These are phyloP conservation scores for Zarea fungicola DNA, from an alignment of 2,329 filamentous ascomycete genomes.

Conservation along the genomic window DNA sequence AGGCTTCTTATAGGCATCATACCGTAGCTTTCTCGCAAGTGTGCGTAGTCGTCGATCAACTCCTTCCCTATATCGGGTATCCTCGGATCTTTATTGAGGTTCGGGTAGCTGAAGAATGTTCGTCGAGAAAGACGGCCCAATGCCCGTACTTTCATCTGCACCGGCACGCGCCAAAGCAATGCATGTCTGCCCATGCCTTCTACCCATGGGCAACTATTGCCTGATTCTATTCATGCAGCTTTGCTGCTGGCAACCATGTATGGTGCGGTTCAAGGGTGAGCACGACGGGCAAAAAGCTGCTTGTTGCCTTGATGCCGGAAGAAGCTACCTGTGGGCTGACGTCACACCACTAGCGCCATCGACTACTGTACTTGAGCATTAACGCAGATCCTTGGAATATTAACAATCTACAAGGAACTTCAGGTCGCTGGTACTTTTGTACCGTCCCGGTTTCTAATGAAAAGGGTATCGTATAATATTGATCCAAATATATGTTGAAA, in stretches of 20 bases:
- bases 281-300: too few species aligned
- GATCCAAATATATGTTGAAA: not conserved
- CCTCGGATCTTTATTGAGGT: conserved; percentile 31
- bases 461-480: conserved; percentile 11
- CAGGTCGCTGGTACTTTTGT: not conserved
- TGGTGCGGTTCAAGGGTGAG: too few species aligned
- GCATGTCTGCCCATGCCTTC: conserved; percentile 1
- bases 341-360: not conserved
- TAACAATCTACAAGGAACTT: not conserved
- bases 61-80: conserved; percentile 35
- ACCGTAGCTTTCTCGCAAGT: conserved; percentile 42
- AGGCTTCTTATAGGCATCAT: conserved; percentile 5
- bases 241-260: too few species aligned
- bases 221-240: too few species aligned
- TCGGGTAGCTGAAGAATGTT: conserved; percentile 1
- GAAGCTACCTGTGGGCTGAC: too few species aligned
- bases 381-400: too few species aligned
- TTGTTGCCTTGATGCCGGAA: too few species aligned
- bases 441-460: not conserved
- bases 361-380: too few species aligned
- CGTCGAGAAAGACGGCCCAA: too few species aligned
- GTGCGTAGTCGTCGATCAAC: conserved; percentile 43
- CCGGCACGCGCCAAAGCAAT: not conserved
- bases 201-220: not conserved
- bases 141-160: not conserved